Evolutionary conservation across 2,329 filamentous ascomycete species (phyloP).

Genomic region (Verticillium klebahnii): DNA sequence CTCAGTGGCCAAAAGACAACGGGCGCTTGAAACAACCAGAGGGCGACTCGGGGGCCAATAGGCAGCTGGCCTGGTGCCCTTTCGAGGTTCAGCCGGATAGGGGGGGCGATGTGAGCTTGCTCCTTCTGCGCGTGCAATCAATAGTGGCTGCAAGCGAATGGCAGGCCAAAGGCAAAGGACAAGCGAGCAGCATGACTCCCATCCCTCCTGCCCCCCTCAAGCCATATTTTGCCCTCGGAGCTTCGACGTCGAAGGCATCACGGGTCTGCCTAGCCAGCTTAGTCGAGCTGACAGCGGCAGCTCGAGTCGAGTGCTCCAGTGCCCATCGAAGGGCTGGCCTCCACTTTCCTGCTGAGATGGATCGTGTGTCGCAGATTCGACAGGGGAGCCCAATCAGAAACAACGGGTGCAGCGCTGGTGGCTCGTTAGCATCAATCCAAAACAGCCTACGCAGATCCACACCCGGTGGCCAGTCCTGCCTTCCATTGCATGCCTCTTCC

Average conservation of each 20-base stretch:
- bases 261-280: not conserved
- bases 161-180: not conserved
- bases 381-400: conserved; percentile 13
- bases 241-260: not conserved
- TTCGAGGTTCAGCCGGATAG: not conserved
- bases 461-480: not conserved
- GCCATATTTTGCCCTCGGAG: not conserved
- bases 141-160: not conserved
- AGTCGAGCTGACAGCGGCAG: not conserved
- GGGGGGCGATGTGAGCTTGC: not conserved
- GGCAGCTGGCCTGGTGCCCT: not conserved
- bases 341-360: not conserved
- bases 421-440: conserved; percentile 26
- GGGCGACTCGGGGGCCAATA: not conserved
- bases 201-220: not conserved
- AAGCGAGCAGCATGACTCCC: not conserved
- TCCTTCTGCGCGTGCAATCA: not conserved
- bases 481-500: not conserved
- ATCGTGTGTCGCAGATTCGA: conserved; percentile 7
- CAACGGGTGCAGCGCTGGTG: conserved; percentile 10
- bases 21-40: not conserved
- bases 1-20: not conserved
- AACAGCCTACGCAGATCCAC: conserved; percentile 23
- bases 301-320: not conserved
- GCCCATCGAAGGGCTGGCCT: too few species aligned